Evolutionary conservation across 179 eudicot genomes (phyloP), one percentile per base, ranked within the genome.

Genomic region (Patellifolia procumbens): DNA sequence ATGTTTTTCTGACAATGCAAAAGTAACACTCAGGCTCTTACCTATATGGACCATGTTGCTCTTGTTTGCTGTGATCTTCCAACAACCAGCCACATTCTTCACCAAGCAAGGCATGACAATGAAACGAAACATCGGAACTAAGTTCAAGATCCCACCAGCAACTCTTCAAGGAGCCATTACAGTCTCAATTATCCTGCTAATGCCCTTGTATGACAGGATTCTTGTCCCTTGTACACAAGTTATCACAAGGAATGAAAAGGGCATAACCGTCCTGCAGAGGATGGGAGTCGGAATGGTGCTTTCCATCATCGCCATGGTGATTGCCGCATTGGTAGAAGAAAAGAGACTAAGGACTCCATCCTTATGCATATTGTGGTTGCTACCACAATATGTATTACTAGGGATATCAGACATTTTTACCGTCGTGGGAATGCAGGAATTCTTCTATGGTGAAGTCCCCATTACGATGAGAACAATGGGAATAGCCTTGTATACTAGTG

Each of bases 361-460:
- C 8, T 74, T 26, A 55, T 72, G 72, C 65, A 96, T 96, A 68
- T 85, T 87, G 59, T 96, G 99, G 92, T 66, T 96, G 84, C 83
- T 96, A 31, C 99, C 99, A 1, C 99, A 96, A 64, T 96, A 93
- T 77, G 75, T 96, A 5, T 60, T 96, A 29, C 70, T 96, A 69
- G 99, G 99, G 3, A 80, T 93, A 56, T 91, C 99, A 1, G 99
- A 96, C 69, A 91, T 96, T 31, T 96, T 96, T 76, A 96, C 99
- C 0, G 98, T 96, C 1, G 96, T 96, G 20, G 99, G 98, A 32
- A 93, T 96, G 99, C 99, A 96, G 59, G 97, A 96, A 87, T 96
- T 91, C 73, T 96, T 96, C 73, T 96, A 93, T 52, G 80, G 90
- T 24, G 96, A 90, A 80, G 99, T 96, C 2, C 99, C 99, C 0